A percentile compares a stretch with the other conserved stretches of the same genome.
phyloP scores from a whole-genome alignment of 2,329 filamentous ascomycete genomes.

The Alternaria burnsii region DNA sequence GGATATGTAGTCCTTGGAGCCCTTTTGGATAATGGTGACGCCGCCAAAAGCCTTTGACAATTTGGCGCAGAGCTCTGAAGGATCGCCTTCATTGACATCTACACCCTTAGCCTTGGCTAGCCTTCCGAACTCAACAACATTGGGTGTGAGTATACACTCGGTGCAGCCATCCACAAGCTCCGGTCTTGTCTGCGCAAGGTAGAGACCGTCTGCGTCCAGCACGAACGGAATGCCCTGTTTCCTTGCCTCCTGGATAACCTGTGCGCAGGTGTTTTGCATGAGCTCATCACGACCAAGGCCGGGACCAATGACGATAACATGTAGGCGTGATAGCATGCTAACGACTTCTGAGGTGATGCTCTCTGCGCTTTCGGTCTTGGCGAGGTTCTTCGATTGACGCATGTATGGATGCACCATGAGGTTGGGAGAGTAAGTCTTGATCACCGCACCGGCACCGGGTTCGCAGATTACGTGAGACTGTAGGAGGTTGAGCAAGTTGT shows the following conservation, averaged over 20 bases:
- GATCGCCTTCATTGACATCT: conserved; percentile 63
- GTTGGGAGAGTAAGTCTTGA: conserved; percentile 98
- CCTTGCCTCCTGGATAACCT: conserved; percentile 80
- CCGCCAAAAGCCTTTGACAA: conserved; percentile 81
- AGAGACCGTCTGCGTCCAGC: conserved; percentile 88
- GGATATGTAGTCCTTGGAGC: conserved; percentile 80
- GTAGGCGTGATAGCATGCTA: conserved; percentile 82
- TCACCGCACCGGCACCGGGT: conserved; percentile 80
- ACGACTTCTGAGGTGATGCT: conserved; percentile 74
- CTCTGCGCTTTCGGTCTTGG: conserved; percentile 65
- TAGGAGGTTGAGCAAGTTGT: conserved; percentile 21
- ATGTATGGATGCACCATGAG: conserved; percentile 98
- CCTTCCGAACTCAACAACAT: conserved; percentile 89
- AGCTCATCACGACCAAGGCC: conserved; percentile 88
- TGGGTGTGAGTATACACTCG: conserved; percentile 89
- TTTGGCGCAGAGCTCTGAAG: conserved; percentile 69
- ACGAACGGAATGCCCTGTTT: conserved; percentile 79
- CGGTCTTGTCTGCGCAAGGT: conserved; percentile 77
- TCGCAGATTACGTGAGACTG: conserved; percentile 97
- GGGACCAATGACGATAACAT: conserved; percentile 91
- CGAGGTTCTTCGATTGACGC: conserved; percentile 73
- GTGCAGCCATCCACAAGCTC: conserved; percentile 81
- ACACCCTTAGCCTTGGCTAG: conserved; percentile 79
- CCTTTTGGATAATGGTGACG: conserved; percentile 92
- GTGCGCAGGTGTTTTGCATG: conserved; percentile 86